Conservation (phyloP, 805 yeast species). For the Ogataea neopini region DNA sequence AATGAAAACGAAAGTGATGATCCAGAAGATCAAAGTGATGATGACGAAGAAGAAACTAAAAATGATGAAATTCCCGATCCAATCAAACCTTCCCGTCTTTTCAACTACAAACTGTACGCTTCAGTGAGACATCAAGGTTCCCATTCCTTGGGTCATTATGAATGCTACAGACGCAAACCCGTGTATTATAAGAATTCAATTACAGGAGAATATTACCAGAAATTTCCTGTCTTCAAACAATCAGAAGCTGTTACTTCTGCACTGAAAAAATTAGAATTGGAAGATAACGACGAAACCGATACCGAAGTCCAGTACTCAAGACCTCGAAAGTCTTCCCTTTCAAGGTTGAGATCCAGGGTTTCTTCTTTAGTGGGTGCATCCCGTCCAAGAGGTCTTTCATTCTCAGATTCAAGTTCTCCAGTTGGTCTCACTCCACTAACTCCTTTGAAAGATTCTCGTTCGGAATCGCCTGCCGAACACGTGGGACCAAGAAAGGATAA, state of each 20-base stretch:
- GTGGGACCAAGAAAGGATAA: conserved; percentile 31
- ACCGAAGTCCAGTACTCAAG: conserved; percentile 1
- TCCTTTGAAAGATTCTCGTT: conserved; percentile 3
- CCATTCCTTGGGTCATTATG: conserved; percentile 88
- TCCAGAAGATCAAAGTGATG: neutral
- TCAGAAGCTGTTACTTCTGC: neutral
- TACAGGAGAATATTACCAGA: conserved; percentile 27
- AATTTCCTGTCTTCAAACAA: conserved; percentile 15
- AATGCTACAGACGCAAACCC: conserved; percentile 81
- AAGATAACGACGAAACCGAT: neutral
- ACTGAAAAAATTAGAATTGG: conserved; percentile 4
- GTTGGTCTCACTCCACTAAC: neutral
- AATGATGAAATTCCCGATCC: neutral
- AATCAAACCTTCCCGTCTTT: neutral
- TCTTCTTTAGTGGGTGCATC: conserved; percentile 25
- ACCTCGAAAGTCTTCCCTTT: conserved; percentile 17
- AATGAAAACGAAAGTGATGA: neutral
- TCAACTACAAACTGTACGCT: conserved; percentile 51
- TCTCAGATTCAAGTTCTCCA: conserved; percentile 8
- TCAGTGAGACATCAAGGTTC: conserved; percentile 86
- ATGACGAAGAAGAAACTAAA: neutral
- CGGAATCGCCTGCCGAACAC: neutral
- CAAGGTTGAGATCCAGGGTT: conserved; percentile 24
- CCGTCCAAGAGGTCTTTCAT: conserved; percentile 15
- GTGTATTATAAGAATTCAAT: conserved; percentile 45